phyloP scores from a whole-genome alignment of 345 rosid genomes.

The Streptanthus diversifolius region DNA sequence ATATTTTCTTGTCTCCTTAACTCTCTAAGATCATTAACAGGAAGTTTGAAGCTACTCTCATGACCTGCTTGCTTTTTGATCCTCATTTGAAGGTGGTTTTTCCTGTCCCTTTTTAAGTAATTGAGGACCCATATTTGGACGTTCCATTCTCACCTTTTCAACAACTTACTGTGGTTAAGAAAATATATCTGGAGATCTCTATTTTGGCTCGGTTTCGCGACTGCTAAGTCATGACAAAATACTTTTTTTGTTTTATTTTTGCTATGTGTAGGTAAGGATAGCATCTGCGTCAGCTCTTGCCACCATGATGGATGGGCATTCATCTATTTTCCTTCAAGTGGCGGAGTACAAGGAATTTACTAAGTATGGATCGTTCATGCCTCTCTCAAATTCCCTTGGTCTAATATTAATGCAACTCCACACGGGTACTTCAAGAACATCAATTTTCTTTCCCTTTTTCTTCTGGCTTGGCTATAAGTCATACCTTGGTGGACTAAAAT shows the following conservation, averaged over 20 bases:
- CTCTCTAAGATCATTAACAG: constrained; percentile 41
- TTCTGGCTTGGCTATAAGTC: background rate
- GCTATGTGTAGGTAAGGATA: constrained; percentile 62
- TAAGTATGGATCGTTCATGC: constrained; percentile 67
- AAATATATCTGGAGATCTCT: background rate
- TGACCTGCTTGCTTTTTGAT: constrained; percentile 85
- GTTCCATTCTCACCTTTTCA: constrained; percentile 5
- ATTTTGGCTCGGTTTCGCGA: constrained; percentile 13
- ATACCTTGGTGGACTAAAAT: background rate
- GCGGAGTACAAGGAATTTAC: constrained; percentile 82
- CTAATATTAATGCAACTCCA: constrained; percentile 85
- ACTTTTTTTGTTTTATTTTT: constrained; percentile 15
- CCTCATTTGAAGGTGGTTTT: constrained; percentile 73
- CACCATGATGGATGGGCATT: constrained; percentile 87
- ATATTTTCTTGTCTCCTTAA: constrained; percentile 19
- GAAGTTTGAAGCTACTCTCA: constrained; percentile 74
- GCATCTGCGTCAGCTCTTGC: constrained; percentile 74
- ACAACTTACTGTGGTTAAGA: constrained; percentile 7
- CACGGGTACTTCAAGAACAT: constrained; percentile 51
- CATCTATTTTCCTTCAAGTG: constrained; percentile 81
- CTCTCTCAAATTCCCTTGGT: constrained; percentile 88
- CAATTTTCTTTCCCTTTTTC: constrained; percentile 3
- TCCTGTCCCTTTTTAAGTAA: background rate
- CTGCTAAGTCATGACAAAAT: constrained; percentile 1
- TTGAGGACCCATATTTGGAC: background rate